Percentiles rank a stretch among this genome's conserved stretches.
Conservation (phyloP, 2,329 filamentous ascomycete species). For the Calonectria crousiana region DNA sequence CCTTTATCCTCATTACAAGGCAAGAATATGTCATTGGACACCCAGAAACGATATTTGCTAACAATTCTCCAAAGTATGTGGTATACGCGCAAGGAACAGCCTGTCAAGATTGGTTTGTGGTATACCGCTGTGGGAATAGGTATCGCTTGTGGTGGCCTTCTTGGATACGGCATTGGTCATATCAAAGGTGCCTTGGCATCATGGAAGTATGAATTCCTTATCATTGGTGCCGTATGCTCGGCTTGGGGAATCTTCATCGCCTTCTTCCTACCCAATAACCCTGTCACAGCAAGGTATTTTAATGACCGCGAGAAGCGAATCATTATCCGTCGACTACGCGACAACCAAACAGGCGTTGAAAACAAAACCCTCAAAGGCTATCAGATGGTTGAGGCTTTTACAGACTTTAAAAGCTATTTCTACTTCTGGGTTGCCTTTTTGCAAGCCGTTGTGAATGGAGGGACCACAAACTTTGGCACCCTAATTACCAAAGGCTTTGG, state of each 20-base stretch:
- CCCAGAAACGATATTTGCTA: neutral
- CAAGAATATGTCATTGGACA: neutral
- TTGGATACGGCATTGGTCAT: neutral
- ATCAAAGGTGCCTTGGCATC: neutral
- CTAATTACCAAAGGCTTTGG: neutral
- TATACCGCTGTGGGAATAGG: neutral
- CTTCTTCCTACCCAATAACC: neutral
- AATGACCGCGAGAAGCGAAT: neutral
- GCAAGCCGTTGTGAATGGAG: neutral
- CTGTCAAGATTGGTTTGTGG: neutral
- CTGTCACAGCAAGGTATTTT: neutral
- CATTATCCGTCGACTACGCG: neutral
- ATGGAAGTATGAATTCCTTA: neutral
- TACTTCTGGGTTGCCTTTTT: neutral
- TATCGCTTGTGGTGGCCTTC: neutral
- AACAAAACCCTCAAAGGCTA: neutral
- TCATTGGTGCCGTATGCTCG: neutral
- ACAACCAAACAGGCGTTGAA: neutral
- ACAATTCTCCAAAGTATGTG: neutral
- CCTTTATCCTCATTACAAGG: conserved; percentile 2
- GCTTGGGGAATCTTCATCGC: neutral
- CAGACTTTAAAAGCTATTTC: neutral
- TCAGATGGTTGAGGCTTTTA: neutral
- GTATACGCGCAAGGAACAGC: conserved; percentile 1
- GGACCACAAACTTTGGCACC: neutral